Base-by-base conservation (phyloP, 2,329 filamentous ascomycete species). In the Biscogniauxia marginata region DNA sequence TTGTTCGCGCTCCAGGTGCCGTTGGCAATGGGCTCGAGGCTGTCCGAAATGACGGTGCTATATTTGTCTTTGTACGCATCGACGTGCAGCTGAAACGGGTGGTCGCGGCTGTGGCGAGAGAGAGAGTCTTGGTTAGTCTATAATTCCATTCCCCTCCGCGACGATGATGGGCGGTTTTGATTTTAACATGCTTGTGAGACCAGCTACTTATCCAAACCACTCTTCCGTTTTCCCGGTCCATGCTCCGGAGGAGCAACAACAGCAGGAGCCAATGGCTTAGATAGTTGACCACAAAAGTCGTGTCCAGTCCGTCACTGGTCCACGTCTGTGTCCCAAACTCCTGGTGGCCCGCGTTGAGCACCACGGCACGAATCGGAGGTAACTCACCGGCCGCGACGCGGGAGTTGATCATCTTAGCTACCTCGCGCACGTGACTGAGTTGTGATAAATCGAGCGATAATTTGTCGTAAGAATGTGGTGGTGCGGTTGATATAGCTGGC, bases 341-440 rank as follows among this genome's bases (percentile, higher is more conserved):
- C 34, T 60, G 43, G 49, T 49, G 66, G 4, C 55, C 68, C 1
- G 68, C 68, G 45, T 67, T 69, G 53, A 68, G 58, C 11, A 71
- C 62, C 21, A 71, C 54, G 2, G 65, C 67, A 8, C 65, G 64
- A 49, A 70, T 65, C 0, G 64, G 66, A 3, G 67, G 68, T 11
- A 71, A 48, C 6, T 59, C 43, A n/a, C 64, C 62, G 0, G 47
- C 46, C 2, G 60, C 53, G 3, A 67, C 58, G 1, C 58, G 57
- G 2, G 25, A 22, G 30, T 63, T 63, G 50, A 66, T 60, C 13
- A 22, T 46, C 9, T 49, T 47, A 4, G 63, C 64, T 11, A 57
- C 19, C 1, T 46, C 53, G 9, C 64, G 65, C 20, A 64, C 62
- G 16, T 48, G 51, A 2, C 52, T 48, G 18, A 65, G 52, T 3